These are phyloP conservation scores for Thymus mandschuricus DNA, from an alignment of 257 asterid genomes.

Conservation along the genomic window DNA sequence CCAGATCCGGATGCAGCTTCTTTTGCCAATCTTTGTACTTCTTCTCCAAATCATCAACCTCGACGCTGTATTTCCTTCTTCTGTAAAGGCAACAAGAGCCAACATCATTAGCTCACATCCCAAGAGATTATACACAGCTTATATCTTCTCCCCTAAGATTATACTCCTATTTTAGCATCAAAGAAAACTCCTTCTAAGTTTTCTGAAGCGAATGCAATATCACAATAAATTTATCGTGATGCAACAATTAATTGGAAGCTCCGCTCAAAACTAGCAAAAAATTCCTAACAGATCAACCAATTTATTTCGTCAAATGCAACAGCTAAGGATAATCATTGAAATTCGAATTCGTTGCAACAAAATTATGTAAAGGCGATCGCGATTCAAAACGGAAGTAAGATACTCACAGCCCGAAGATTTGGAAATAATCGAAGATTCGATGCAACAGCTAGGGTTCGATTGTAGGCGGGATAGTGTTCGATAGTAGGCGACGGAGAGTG, in stretches of 20 bases:
- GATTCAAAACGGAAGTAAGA: not conserved
- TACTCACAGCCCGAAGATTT: slow-evolving; percentile 78
- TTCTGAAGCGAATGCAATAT: too few relatives aligned
- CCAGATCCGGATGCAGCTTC: slow-evolving; percentile 97
- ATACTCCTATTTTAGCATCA: too few relatives aligned
- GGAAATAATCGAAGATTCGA: slow-evolving; percentile 88
- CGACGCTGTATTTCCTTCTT: slow-evolving; percentile 61
- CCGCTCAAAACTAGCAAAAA: not conserved
- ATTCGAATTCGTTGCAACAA: not conserved
- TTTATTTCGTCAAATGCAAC: not conserved
- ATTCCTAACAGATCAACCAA: not conserved
- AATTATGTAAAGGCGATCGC: slow-evolving; percentile 10
- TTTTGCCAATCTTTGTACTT: slow-evolving; percentile 95
- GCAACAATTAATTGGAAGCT: not conserved
- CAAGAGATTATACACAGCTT: not conserved
- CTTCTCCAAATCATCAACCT: slow-evolving; percentile 65
- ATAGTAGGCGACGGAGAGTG: too few relatives aligned
- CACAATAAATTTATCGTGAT: not conserved
- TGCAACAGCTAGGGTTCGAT: too few relatives aligned
- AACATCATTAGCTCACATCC: slow-evolving; percentile 18
- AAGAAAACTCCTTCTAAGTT: too few relatives aligned
- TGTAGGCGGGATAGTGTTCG: too few relatives aligned
- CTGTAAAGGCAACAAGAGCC: slow-evolving; percentile 40
- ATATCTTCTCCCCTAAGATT: slow-evolving; percentile 11
- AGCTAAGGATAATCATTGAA: not conserved